A percentile compares a stretch with the other conserved stretches of the same genome.
Conservation (phyloP, 2,329 filamentous ascomycete genomes). For the Cytospora leucostoma region DNA sequence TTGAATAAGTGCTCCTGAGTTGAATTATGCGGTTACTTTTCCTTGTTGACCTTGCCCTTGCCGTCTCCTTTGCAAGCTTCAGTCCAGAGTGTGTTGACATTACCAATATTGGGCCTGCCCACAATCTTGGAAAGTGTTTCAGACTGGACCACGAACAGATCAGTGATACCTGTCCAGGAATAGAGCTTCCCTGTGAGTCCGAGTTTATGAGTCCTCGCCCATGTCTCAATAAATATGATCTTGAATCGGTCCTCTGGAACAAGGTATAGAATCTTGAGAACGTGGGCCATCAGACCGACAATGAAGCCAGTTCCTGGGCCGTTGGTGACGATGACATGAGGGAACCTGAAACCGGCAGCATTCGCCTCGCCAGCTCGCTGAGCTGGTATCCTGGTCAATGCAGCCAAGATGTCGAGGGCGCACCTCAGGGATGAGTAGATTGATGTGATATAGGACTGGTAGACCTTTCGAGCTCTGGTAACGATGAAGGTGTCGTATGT, state of each 20-base stretch:
- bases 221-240: constrained; percentile 87
- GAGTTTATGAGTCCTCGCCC: constrained; percentile 79
- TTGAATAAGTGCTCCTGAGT: neutral
- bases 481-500: constrained; percentile 68
- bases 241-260: constrained; percentile 60
- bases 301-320: constrained; percentile 88
- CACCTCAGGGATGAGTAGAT: constrained; percentile 69
- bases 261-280: constrained; percentile 48
- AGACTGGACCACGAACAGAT: constrained; percentile 84
- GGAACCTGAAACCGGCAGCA: constrained; percentile 47
- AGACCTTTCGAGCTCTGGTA: constrained; percentile 75
- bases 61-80: neutral
- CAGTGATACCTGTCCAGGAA: constrained; percentile 62
- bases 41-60: neutral
- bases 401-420: constrained; percentile 61
- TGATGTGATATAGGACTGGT: constrained; percentile 76
- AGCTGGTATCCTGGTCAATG: constrained; percentile 46
- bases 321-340: constrained; percentile 80
- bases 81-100: constrained; percentile 19
- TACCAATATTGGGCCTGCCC: constrained; percentile 38
- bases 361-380: constrained; percentile 24
- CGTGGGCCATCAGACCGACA: constrained; percentile 55
- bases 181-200: constrained; percentile 82
- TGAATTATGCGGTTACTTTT: neutral
- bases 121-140: constrained; percentile 57